These are phyloP conservation scores for Calamus simplicifolius DNA, from an alignment of 176 grass and related monocot genomes.

Conservation along the genomic window DNA sequence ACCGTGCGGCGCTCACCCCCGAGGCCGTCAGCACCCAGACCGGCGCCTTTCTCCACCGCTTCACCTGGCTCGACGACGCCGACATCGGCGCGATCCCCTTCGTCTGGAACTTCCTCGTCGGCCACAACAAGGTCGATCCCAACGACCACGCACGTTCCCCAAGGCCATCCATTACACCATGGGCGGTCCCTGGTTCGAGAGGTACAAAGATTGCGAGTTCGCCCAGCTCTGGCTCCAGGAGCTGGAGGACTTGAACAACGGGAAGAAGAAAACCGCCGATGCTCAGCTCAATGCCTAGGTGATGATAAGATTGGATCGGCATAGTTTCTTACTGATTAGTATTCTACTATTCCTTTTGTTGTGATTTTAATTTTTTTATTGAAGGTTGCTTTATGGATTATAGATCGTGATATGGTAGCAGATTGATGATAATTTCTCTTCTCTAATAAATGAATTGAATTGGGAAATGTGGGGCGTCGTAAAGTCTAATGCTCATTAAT, in stretches of 20 bases:
- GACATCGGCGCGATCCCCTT: slow-evolving; percentile 72
- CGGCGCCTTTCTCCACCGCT: slow-evolving; percentile 70
- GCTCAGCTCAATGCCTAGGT: too few species aligned
- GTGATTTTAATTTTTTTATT: too few species aligned
- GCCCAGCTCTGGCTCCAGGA: slow-evolving; percentile 70
- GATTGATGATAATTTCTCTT: too few species aligned
- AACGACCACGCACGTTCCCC: slow-evolving; percentile 36
- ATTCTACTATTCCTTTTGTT: too few species aligned
- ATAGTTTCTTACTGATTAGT: too few species aligned
- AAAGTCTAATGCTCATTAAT: too few species aligned
- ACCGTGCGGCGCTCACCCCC: slow-evolving; percentile 53
- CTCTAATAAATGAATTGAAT: too few species aligned
- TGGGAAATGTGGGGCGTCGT: too few species aligned
- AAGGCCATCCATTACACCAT: slow-evolving; percentile 69
- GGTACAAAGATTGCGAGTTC: slow-evolving; percentile 70
- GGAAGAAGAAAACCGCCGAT: slow-evolving; percentile 23
- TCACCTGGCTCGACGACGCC: slow-evolving; percentile 77
- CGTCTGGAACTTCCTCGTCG: slow-evolving; percentile 90
- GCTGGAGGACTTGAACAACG: slow-evolving; percentile 35
- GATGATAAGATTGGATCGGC: too few species aligned
- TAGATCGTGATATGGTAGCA: too few species aligned
- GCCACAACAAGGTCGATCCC: slow-evolving; percentile 69
- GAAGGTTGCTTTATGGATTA: too few species aligned
- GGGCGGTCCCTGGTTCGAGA: slow-evolving; percentile 81
- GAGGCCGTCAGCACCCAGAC: slow-evolving; percentile 58